phyloP scores from a whole-genome alignment of 345 rosid genomes.

The Sisymbrium altissimum region DNA sequence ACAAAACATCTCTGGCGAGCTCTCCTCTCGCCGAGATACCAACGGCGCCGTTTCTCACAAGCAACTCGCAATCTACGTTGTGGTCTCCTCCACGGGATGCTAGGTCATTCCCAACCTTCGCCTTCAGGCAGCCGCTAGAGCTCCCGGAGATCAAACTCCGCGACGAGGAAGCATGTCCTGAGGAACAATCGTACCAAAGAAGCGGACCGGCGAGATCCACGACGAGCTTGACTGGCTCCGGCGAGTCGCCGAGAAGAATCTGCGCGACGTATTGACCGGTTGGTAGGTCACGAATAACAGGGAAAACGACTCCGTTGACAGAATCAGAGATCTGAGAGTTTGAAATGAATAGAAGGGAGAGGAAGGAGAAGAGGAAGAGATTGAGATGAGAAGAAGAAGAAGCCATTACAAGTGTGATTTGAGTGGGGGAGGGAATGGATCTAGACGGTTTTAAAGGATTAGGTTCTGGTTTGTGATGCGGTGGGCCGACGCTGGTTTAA shows the following conservation, averaged over 20 bases:
- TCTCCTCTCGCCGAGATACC: constrained; percentile 41
- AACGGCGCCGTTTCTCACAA: constrained; percentile 32
- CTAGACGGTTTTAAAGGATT: constrained; percentile 2
- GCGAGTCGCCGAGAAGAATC: constrained; percentile 36
- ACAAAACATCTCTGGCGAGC: constrained; percentile 43
- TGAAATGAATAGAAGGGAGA: not conserved
- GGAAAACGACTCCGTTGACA: constrained; percentile 27
- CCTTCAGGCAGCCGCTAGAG: constrained; percentile 57
- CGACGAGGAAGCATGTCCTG: constrained; percentile 23
- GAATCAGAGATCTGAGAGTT: constrained; percentile 25
- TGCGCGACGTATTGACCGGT: constrained; percentile 62
- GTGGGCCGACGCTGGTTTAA: constrained; percentile 33
- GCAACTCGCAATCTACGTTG: constrained; percentile 39
- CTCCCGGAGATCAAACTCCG: constrained; percentile 37
- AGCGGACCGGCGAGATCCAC: constrained; percentile 54
- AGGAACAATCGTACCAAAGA: constrained; percentile 53
- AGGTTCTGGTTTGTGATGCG: constrained; percentile 28
- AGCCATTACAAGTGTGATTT: constrained; percentile 17
- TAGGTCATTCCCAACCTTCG: not conserved
- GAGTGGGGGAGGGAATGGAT: not conserved
- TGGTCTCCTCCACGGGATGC: not conserved
- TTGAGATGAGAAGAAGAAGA: constrained; percentile 2
- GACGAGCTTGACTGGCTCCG: constrained; percentile 40
- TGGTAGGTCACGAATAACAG: constrained; percentile 49
- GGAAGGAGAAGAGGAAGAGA: constrained; percentile 13